phyloP scores from a whole-genome alignment of 345 rosid genomes.

The Sisymbrium irio region DNA sequence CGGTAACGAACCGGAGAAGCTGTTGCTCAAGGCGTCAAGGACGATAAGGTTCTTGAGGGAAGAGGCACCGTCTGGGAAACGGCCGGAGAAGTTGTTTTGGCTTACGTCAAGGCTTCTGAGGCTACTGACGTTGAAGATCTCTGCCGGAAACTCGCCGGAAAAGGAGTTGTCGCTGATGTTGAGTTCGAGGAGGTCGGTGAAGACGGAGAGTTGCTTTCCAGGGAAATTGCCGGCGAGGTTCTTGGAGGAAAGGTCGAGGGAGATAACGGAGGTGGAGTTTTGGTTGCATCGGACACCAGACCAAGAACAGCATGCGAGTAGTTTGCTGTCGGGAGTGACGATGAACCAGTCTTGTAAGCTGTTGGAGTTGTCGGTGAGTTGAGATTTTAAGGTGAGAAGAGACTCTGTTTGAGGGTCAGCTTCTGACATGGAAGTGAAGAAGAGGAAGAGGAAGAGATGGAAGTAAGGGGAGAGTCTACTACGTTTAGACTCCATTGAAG shows the following conservation, averaged over 20 bases:
- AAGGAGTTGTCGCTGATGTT: constrained; percentile 80
- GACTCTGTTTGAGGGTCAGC: constrained; percentile 64
- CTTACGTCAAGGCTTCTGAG: constrained; percentile 73
- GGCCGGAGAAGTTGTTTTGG: constrained; percentile 79
- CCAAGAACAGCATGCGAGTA: constrained; percentile 82
- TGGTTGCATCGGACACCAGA: constrained; percentile 70
- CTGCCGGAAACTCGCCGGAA: constrained; percentile 61
- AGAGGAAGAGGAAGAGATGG: constrained; percentile 21
- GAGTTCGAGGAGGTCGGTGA: constrained; percentile 69
- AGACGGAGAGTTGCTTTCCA: constrained; percentile 48
- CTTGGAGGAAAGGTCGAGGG: constrained; percentile 61
- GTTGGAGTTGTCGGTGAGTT: constrained; percentile 45
- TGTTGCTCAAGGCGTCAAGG: constrained; percentile 84
- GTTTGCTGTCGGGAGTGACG: constrained; percentile 38
- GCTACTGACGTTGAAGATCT: constrained; percentile 50
- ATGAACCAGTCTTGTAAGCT: constrained; percentile 65
- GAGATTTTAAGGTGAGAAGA: constrained; percentile 68
- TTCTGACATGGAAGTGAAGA: constrained; percentile 22
- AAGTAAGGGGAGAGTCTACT: constrained; percentile 16
- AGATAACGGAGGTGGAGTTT: constrained; percentile 53
- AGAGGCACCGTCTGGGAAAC: constrained; percentile 55
- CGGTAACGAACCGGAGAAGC: constrained; percentile 82
- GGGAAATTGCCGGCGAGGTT: constrained; percentile 60
- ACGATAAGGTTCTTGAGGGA: constrained; percentile 46
- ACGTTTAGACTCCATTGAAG: constrained; percentile 17